Evolutionary conservation across 106 monocot genomes (phyloP).

Genomic region (Dendrobium officinale): DNA sequence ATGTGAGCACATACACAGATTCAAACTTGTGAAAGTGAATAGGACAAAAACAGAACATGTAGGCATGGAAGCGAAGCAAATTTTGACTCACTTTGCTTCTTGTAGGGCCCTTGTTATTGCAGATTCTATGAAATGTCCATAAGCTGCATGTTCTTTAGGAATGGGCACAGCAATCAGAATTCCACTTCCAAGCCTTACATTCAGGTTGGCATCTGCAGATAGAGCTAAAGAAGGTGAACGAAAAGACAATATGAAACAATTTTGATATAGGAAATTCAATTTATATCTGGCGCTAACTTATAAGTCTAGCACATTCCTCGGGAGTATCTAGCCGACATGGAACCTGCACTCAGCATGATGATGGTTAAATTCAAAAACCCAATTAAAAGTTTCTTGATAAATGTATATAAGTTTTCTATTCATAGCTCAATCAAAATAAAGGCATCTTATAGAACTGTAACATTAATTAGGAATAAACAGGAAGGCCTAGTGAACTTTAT

Average conservation of each 20-base stretch:
- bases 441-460: neutral
- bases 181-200: slow-evolving; percentile 55
- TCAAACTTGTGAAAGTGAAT: neutral
- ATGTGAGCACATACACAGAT: neutral
- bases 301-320: slow-evolving; percentile 83
- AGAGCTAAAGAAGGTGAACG: slow-evolving; percentile 4
- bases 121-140: slow-evolving; percentile 79
- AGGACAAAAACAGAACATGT: neutral
- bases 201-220: slow-evolving; percentile 68
- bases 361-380: neutral
- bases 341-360: slow-evolving; percentile 36
- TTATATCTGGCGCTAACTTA: slow-evolving; percentile 32
- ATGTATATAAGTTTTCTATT: neutral
- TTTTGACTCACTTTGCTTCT: slow-evolving; percentile 65
- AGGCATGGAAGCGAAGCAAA: neutral
- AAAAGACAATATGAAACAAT: neutral
- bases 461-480: neutral
- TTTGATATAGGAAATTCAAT: slow-evolving; percentile 1
- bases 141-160: slow-evolving; percentile 71
- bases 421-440: neutral
- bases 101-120: slow-evolving; percentile 80
- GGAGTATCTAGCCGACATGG: slow-evolving; percentile 77
- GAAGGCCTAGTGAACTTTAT: neutral
- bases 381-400: neutral
- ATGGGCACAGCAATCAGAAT: slow-evolving; percentile 92